These are phyloP conservation scores for Ogataea philodendri DNA, from an alignment of 805 yeast species.

Conservation along the genomic window DNA sequence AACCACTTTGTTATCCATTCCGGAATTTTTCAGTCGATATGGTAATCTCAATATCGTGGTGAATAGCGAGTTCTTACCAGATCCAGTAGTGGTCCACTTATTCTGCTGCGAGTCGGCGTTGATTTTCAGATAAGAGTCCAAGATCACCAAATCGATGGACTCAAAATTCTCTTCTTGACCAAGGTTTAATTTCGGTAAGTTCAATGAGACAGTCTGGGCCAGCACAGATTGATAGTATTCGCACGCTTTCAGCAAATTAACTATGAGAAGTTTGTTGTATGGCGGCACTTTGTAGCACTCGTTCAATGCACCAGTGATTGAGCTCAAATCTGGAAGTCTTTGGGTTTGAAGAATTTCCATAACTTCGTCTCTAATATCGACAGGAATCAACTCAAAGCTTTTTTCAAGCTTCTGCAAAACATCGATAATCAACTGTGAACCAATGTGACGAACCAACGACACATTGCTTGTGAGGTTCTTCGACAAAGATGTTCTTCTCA, in stretches of 20 bases:
- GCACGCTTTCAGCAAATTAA: constrained; percentile 45
- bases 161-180: constrained; percentile 36
- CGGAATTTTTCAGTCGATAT: constrained; percentile 20
- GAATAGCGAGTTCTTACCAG: constrained; percentile 56
- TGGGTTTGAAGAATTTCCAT: constrained; percentile 22
- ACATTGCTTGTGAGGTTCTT: constrained; percentile 55
- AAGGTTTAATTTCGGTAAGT: constrained; percentile 22
- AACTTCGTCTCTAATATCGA: constrained; percentile 22
- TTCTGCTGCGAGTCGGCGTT: constrained; percentile 47
- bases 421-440: constrained; percentile 56
- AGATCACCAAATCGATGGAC: constrained; percentile 55
- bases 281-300: constrained; percentile 38
- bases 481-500: constrained; percentile 55
- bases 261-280: constrained; percentile 44
- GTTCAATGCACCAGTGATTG: constrained; percentile 41
- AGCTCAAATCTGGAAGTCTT: constrained; percentile 51
- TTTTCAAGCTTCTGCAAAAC: constrained; percentile 52
- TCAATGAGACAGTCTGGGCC: constrained; percentile 19
- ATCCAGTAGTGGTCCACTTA: constrained; percentile 76
- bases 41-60: constrained; percentile 60
- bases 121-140: constrained; percentile 60
- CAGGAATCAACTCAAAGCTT: constrained; percentile 32
- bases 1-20: constrained; percentile 41
- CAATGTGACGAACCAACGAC: constrained; percentile 57
- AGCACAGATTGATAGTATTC: constrained; percentile 26